These are phyloP conservation scores for Ceratocystis alfenasii DNA, from an alignment of 2,329 filamentous ascomycete genomes.

Conservation along the genomic window DNA sequence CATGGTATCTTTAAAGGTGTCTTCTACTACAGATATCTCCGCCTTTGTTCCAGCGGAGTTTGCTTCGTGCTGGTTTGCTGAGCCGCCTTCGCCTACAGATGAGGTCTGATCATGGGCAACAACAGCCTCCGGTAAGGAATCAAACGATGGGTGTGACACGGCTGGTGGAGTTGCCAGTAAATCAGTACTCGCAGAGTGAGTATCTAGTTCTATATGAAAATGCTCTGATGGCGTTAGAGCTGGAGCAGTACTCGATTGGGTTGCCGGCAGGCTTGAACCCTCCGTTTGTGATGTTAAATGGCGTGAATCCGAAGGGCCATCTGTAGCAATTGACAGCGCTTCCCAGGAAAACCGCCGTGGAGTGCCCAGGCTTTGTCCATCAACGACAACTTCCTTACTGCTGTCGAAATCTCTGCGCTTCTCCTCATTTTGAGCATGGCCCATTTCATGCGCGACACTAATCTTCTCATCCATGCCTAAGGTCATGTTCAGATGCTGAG, in stretches of 20 bases:
- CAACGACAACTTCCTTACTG: slow-evolving; percentile 11
- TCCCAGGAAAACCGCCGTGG: slow-evolving; percentile 20
- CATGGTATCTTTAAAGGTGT: background rate
- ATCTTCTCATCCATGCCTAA: slow-evolving; percentile 16
- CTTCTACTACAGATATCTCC: background rate
- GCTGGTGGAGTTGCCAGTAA: background rate
- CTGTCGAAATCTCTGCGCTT: background rate
- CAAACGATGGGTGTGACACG: background rate
- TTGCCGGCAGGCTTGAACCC: background rate
- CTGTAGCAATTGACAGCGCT: background rate
- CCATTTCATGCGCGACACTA: slow-evolving; percentile 15
- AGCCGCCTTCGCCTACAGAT: background rate
- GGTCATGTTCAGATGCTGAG: background rate
- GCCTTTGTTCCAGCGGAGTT: background rate
- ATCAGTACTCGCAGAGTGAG: background rate
- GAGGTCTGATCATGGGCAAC: background rate
- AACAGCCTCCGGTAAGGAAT: background rate
- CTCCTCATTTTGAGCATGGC: background rate
- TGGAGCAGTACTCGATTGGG: background rate
- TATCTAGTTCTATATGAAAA: background rate
- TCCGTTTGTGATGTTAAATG: background rate
- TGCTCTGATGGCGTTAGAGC: background rate
- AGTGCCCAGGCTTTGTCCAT: background rate
- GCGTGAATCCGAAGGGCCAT: background rate
- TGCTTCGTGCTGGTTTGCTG: background rate